Evolutionary conservation across 768 basidiomycete genomes (phyloP), one percentile per base, ranked within the genome.

Genomic region (Panus rudis): DNA sequence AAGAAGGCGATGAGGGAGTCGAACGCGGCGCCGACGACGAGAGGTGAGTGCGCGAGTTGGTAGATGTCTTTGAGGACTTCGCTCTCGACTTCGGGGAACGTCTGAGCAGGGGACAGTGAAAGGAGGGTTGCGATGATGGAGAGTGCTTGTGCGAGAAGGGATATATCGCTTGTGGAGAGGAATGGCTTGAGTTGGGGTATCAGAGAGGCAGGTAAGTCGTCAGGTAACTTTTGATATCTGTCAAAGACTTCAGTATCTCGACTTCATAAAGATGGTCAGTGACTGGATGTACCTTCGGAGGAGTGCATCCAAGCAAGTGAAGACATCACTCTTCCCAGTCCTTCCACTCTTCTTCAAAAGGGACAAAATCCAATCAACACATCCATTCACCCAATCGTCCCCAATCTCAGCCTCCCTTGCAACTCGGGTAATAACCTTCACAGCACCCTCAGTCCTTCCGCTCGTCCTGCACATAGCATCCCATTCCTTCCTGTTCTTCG

Each of bases 1-100:
- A 89, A 92, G 73, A 98, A 98, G 13, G 68, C 69, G 37, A 91
- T 72, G 11, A 96, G 70, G 0, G 87, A 78, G 26, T 97, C 92
- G 5, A 94, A 75, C 3, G 88, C 78, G 2, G 76, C 68, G 8
- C 83, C 83, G 17, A 88, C 76, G 12, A 92, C 71, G 11, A 85
- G 70, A 0, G 92, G 84, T 0, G 92, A 90, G 55, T 83, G 76
- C 0, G 91, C 73, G 37, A 92, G 76, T 37, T 61, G 62, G 63
- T 81, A 97, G 46, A 79, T 74, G 42, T 73, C 79, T 35, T 63
- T 58, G 31, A 87, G 76, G 12, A 84, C 65, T 37, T 81, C 76
- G n/a, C 67, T 69, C 58, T 92, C 89, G 13, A 89, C 78, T 47
- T 78, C 78, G 0, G 83, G 84, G 73, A 85, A 92, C 0, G 84